Conservation (phyloP, 2,329 filamentous ascomycete species). For the Metarhizium album region DNA sequence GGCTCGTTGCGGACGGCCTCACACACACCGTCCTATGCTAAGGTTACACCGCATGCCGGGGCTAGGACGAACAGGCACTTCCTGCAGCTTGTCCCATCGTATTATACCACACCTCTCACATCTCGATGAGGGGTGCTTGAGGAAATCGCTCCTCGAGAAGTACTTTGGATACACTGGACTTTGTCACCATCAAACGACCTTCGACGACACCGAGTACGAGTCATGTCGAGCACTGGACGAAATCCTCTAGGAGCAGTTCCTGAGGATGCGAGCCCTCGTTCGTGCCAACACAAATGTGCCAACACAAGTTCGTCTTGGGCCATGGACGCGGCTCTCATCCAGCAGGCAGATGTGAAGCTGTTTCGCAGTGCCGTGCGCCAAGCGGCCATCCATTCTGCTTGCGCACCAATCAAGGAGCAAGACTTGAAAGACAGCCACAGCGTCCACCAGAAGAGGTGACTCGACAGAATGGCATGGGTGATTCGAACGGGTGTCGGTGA, state of each 20-base stretch:
- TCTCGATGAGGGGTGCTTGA: too few species aligned
- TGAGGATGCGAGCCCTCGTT: neutral
- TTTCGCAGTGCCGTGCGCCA: neutral
- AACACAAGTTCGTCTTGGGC: neutral
- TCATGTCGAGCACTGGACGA: too few species aligned
- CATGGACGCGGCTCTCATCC: neutral
- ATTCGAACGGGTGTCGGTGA: conserved; percentile 4
- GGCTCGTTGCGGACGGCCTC: neutral
- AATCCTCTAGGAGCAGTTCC: too few species aligned
- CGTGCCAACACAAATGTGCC: too few species aligned
- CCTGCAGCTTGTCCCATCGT: too few species aligned
- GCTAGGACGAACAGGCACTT: too few species aligned
- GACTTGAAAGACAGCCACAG: neutral
- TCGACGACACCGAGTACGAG: too few species aligned
- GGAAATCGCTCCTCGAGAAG: too few species aligned
- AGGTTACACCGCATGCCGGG: neutral
- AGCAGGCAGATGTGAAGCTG: neutral
- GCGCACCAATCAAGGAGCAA: conserved; percentile 2
- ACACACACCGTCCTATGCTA: neutral
- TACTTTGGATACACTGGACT: too few species aligned
- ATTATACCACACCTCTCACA: too few species aligned
- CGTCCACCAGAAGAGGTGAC: neutral
- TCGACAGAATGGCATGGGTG: neutral
- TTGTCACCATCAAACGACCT: too few species aligned
- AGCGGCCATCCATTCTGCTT: neutral